phyloP scores from a whole-genome alignment of 2,329 filamentous ascomycete species.

The Mariannaea elegans region DNA sequence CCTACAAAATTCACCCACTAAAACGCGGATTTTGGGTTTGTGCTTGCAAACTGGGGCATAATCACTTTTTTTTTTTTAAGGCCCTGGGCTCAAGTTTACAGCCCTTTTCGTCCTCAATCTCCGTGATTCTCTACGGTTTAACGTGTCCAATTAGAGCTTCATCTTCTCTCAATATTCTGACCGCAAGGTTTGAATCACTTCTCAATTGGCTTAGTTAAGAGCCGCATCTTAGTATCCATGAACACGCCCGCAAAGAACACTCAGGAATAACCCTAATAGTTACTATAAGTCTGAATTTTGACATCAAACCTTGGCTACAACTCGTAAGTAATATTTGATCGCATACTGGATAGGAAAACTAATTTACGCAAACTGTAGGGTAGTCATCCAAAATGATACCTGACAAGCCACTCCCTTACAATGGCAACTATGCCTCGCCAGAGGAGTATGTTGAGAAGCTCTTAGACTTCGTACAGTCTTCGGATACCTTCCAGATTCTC shows the following conservation, averaged over 20 bases:
- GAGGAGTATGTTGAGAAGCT: slow-evolving; percentile 84
- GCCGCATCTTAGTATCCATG: too few relatives aligned
- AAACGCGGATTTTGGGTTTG: slow-evolving; percentile 29
- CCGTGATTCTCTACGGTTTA: neutral
- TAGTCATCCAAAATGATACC: slow-evolving; percentile 54
- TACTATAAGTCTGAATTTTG: neutral
- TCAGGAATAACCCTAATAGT: too few relatives aligned
- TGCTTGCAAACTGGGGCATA: slow-evolving; percentile 19
- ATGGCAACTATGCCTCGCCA: slow-evolving; percentile 72
- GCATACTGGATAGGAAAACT: neutral
- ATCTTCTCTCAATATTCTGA: too few relatives aligned
- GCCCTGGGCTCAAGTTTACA: neutral
- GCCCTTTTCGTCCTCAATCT: too few relatives aligned
- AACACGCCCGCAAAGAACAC: too few relatives aligned
- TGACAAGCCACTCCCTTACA: slow-evolving; percentile 70
- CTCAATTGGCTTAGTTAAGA: too few relatives aligned
- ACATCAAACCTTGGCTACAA: neutral
- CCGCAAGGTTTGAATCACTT: too few relatives aligned
- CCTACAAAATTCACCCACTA: slow-evolving; percentile 39
- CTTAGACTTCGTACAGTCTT: slow-evolving; percentile 77
- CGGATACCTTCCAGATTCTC: slow-evolving; percentile 83
- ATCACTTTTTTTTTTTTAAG: neutral
- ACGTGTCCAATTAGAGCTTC: too few relatives aligned
- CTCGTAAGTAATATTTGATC: neutral
- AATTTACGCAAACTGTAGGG: slow-evolving; percentile 29